Evolutionary conservation across 148 eudicot genomes (phyloP).

Genomic region (Fagopyrum esculentum): DNA sequence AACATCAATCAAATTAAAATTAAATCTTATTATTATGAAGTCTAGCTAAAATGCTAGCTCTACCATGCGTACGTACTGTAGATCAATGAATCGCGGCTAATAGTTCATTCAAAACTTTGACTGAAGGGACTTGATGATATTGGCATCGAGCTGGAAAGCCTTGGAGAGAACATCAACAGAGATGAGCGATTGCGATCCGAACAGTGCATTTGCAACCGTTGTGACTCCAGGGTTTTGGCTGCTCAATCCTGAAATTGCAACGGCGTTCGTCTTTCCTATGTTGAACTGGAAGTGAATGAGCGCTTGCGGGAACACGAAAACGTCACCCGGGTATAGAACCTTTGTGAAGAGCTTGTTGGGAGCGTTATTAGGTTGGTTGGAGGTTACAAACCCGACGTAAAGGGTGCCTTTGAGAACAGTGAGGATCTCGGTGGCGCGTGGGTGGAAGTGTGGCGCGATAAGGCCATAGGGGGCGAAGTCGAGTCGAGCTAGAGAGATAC

Average conservation of each 20-base stretch:
- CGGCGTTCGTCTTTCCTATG: not conserved
- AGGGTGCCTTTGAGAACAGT: too few species aligned
- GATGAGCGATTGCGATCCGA: not conserved
- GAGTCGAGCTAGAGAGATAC: not conserved
- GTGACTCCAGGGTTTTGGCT: not conserved
- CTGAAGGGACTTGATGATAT: not conserved
- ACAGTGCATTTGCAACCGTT: not conserved
- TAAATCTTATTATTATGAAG: too few species aligned
- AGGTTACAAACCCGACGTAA: too few species aligned
- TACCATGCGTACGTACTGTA: too few species aligned
- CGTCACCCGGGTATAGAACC: not conserved
- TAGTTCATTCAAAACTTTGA: not conserved
- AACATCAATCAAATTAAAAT: too few species aligned
- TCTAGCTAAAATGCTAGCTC: too few species aligned
- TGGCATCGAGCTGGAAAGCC: not conserved
- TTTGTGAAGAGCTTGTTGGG: not conserved
- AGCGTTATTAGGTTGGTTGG: not conserved
- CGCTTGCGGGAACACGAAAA: too few species aligned
- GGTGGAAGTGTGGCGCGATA: not conserved
- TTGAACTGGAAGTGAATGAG: not conserved
- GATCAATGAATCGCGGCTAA: too few species aligned
- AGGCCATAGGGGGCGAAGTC: not conserved
- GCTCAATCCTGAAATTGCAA: not conserved
- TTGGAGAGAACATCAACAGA: too few species aligned
- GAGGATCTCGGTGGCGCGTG: not conserved